Percentiles rank a stretch among this genome's conserved stretches.
phyloP scores from a whole-genome alignment of 345 rosid genomes.

The Dimocarpus longan region DNA sequence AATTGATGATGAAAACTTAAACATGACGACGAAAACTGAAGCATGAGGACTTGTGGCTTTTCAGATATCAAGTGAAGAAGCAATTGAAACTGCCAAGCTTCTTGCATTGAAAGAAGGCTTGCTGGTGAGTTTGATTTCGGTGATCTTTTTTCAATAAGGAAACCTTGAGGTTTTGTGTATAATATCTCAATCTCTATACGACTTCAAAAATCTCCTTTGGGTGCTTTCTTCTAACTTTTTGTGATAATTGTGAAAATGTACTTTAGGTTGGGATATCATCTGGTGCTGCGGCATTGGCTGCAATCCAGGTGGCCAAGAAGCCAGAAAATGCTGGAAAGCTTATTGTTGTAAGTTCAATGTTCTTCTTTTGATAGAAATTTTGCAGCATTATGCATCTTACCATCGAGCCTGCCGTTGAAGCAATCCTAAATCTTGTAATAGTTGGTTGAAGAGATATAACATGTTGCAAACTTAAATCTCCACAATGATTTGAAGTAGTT shows the following conservation, averaged over 20 bases:
- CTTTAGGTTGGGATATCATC: conserved; percentile 77
- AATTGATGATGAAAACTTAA: background rate
- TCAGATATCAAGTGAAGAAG: conserved; percentile 62
- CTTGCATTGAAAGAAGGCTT: conserved; percentile 66
- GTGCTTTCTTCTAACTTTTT: background rate
- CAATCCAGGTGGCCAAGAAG: conserved; percentile 55
- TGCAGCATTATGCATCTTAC: background rate
- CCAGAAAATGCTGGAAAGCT: conserved; percentile 74
- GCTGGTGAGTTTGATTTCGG: conserved; percentile 33
- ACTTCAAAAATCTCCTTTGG: background rate
- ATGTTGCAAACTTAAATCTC: background rate
- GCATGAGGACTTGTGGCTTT: background rate
- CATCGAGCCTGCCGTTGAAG: background rate
- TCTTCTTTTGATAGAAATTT: background rate
- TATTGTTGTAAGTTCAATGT: conserved; percentile 53
- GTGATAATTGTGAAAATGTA: background rate
- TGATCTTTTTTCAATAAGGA: background rate
- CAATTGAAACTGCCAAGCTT: conserved; percentile 55
- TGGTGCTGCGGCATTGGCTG: conserved; percentile 63
- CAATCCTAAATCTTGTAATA: background rate
- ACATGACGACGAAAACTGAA: background rate
- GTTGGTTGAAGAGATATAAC: background rate
- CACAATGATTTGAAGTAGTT: background rate
- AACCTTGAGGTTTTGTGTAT: background rate
- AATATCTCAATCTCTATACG: background rate